These are phyloP conservation scores for Coemansia sp. DNA, from an alignment of 192 early-diverging fungal species.

Conservation along the genomic window DNA sequence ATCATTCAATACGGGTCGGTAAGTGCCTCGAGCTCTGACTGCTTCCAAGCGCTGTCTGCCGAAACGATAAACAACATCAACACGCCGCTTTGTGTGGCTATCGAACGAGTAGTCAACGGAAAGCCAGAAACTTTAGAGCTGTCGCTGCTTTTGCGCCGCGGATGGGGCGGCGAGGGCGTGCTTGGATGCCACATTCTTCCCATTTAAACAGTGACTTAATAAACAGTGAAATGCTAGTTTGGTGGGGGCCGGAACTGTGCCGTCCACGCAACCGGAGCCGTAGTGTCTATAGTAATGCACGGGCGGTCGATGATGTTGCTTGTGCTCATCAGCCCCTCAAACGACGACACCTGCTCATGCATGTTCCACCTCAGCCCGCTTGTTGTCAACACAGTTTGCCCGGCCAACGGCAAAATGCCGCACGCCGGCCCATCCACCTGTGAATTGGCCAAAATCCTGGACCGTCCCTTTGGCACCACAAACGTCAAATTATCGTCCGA, in stretches of 20 bases:
- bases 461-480: slow-evolving; percentile 61
- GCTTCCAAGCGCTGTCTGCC: slow-evolving; percentile 17
- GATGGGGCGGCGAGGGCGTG: slow-evolving; percentile 50
- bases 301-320: slow-evolving; percentile 72
- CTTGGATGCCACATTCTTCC: slow-evolving; percentile 47
- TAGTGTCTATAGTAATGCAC: slow-evolving; percentile 65
- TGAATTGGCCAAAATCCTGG: slow-evolving; percentile 63
- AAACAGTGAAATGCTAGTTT: not conserved
- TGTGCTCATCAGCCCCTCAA: slow-evolving; percentile 80
- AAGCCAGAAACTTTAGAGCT: slow-evolving; percentile 17
- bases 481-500: slow-evolving; percentile 73
- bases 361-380: slow-evolving; percentile 84
- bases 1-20: slow-evolving; percentile 29
- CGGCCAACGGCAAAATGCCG: slow-evolving; percentile 79
- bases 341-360: slow-evolving; percentile 53
- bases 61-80: slow-evolving; percentile 27
- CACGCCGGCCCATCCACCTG: slow-evolving; percentile 81
- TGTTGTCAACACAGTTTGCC: slow-evolving; percentile 64
- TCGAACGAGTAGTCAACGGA: slow-evolving; percentile 41
- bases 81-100: slow-evolving; percentile 15
- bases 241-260: slow-evolving; percentile 57
- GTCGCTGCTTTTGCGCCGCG: slow-evolving; percentile 22
- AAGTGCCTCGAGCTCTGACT: slow-evolving; percentile 18
- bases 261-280: slow-evolving; percentile 79
- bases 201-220: not conserved